Conservation (phyloP, 106 monocot species). For the Dactylorhiza incarnata region DNA sequence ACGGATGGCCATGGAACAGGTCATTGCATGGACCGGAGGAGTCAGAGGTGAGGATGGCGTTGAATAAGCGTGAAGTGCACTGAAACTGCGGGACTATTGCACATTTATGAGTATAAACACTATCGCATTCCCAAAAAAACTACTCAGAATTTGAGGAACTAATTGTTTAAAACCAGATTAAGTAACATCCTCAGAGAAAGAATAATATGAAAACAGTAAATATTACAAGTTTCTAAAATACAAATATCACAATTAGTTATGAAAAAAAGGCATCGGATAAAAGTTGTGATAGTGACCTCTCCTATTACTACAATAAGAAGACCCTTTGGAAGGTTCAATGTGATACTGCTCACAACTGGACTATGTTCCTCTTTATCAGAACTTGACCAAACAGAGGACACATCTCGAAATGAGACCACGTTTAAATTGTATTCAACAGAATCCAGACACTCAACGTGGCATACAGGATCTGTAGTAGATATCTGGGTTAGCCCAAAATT, state of each 20-base stretch:
- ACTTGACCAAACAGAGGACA: constrained; percentile 57
- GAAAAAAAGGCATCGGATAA: background rate
- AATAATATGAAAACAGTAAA: background rate
- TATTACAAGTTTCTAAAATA: background rate
- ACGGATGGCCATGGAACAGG: too few relatives aligned
- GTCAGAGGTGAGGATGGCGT: too few relatives aligned
- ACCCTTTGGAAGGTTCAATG: constrained; percentile 54
- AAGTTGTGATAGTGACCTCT: constrained; percentile 46
- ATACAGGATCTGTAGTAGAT: background rate
- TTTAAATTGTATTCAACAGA: constrained; percentile 15
- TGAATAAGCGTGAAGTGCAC: too few relatives aligned
- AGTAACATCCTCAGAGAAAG: background rate
- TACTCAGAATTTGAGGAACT: too few relatives aligned
- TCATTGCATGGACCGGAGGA: too few relatives aligned
- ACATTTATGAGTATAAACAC: too few relatives aligned
- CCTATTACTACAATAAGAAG: constrained; percentile 68
- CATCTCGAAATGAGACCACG: constrained; percentile 44
- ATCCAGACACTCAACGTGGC: background rate
- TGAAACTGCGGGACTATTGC: too few relatives aligned
- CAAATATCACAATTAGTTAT: background rate
- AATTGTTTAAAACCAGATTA: too few relatives aligned
- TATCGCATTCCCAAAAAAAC: too few relatives aligned
- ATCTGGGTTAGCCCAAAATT: background rate
- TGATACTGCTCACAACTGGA: constrained; percentile 36
- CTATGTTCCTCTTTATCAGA: constrained; percentile 20